Evolutionary conservation across 2,329 filamentous ascomycete species (phyloP).

Genomic region (Penicillium paneum): DNA sequence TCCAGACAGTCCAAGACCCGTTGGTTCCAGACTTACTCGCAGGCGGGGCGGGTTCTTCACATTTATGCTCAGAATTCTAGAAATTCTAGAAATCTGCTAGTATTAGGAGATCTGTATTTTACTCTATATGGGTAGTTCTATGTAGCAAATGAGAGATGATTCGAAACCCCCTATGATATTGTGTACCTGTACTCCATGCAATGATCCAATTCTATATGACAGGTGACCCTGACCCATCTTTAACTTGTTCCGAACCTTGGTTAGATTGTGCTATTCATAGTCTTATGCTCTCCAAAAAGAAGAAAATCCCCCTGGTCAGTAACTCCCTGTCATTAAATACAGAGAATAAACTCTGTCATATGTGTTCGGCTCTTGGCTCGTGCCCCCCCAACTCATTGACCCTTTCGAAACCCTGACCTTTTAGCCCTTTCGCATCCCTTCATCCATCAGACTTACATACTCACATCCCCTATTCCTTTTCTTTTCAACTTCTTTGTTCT

Average conservation of each 20-base stretch:
- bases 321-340: background rate
- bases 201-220: slow-evolving; percentile 4
- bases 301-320: background rate
- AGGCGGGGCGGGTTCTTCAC: background rate
- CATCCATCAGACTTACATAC: background rate
- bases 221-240: slow-evolving; percentile 13
- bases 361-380: slow-evolving; percentile 6
- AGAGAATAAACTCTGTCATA: slow-evolving; percentile 3
- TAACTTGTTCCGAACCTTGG: slow-evolving; percentile 15
- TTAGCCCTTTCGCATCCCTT: slow-evolving; percentile 9
- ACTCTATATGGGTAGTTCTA: too few relatives aligned
- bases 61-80: background rate
- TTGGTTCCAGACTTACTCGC: background rate
- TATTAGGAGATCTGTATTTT: background rate
- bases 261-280: slow-evolving; percentile 6
- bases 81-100: background rate
- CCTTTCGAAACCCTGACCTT: slow-evolving; percentile 6
- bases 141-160: background rate
- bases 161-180: background rate
- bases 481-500: background rate
- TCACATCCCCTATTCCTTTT: background rate
- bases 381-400: slow-evolving; percentile 10
- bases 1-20: slow-evolving; percentile 4
- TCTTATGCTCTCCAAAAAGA: background rate
- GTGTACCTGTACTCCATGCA: background rate